Evolutionary conservation across 2,329 filamentous ascomycete genomes (phyloP).

Genomic region (Furcasterigmium furcatum): DNA sequence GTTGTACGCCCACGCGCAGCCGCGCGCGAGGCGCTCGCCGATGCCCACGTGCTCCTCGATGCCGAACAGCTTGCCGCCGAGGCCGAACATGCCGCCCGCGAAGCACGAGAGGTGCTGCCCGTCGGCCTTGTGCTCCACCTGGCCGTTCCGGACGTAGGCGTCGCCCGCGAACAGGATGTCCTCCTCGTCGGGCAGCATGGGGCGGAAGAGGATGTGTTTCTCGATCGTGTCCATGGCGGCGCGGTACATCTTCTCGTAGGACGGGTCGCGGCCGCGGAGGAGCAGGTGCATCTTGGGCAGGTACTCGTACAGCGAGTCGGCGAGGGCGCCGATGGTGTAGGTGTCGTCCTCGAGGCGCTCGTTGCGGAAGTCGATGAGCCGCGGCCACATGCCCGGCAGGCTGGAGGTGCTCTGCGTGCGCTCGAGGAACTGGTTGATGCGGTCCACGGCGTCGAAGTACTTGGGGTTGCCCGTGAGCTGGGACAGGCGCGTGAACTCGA

Average conservation of each 20-base stretch:
- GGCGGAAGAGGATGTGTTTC: slow-evolving; percentile 58
- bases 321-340: slow-evolving; percentile 34
- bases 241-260: slow-evolving; percentile 57
- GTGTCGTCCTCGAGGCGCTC: slow-evolving; percentile 30
- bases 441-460: slow-evolving; percentile 70
- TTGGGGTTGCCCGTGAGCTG: slow-evolving; percentile 70
- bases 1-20: slow-evolving; percentile 49
- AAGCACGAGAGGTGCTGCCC: slow-evolving; percentile 48
- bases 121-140: slow-evolving; percentile 21
- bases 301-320: slow-evolving; percentile 40
- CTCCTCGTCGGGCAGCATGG: slow-evolving; percentile 44
- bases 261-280: slow-evolving; percentile 49
- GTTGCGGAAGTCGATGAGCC: slow-evolving; percentile 55
- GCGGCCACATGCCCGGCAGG: slow-evolving; percentile 73
- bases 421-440: slow-evolving; percentile 65
- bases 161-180: slow-evolving; percentile 52
- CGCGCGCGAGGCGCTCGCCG: slow-evolving; percentile 42
- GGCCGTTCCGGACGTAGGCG: slow-evolving; percentile 17
- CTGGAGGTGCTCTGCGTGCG: slow-evolving; percentile 61
- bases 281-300: slow-evolving; percentile 47
- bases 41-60: slow-evolving; percentile 36
- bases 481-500: slow-evolving; percentile 71
- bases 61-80: slow-evolving; percentile 42
- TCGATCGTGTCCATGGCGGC: slow-evolving; percentile 52
- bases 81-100: slow-evolving; percentile 46